Base-by-base conservation (phyloP, 2,329 filamentous ascomycete genomes). In the Pestalotiopsis sp. region DNA sequence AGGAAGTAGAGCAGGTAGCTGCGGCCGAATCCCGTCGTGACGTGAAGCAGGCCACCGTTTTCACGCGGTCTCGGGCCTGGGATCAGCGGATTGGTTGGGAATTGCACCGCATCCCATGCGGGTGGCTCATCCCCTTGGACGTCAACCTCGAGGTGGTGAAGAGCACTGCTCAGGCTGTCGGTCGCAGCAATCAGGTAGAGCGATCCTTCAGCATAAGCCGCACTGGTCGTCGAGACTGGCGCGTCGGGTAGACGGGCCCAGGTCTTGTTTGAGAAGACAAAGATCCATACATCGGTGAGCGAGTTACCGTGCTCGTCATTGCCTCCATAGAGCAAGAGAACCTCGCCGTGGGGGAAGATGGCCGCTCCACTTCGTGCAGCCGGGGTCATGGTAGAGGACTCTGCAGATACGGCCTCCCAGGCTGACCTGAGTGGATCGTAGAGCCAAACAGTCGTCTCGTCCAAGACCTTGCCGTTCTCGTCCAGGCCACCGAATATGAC, bases 291-390 rank as follows among this genome's bases (percentile, higher is more conserved):
- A 69, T 88, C 86, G 9, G 77, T 79, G 9, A 80, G 69, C 1
- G 77, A 71, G 11, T 69, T 70, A 7, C 70, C 75, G 0, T 68
- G 65, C 1, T 71, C 70, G 6, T 75, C 75, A 5, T 73, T 75
- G 3, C 86, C 86, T 24, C 85, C 85, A 58, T 85, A 77, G 0
- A 88, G 75, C 60, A 88, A 78, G 7, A 89, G 74, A 2, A 86
- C 84, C 58, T 84, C 72, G 38, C 76, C 74, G 64, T 81, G 79
- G 6, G 82, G 79, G 22, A 81, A 77, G 64, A 82, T 69, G 64
- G 66, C 68, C 44, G 76, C 80, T 11, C 66, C 71, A 75, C 61
- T 78, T 76, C 11, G 77, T 72, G 66, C 79, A 76, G 13, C 72
- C 76, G 13, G 70, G 14, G 48, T 57, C 13, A 40, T 40, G 17